phyloP scores from a whole-genome alignment of 2,329 filamentous ascomycete genomes.

The Aspergillus quadrilineatus region DNA sequence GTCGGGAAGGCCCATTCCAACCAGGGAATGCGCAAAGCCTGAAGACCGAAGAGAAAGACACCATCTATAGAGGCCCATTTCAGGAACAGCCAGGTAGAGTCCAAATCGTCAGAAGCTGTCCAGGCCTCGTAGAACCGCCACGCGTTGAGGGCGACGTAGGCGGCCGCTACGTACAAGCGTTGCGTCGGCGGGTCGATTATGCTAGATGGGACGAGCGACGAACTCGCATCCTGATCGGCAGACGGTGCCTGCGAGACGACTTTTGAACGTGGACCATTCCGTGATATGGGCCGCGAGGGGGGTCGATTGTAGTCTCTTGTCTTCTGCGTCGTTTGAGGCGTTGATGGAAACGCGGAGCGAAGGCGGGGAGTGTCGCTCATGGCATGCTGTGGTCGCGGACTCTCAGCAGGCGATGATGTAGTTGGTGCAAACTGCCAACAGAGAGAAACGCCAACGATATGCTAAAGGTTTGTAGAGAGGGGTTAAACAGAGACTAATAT shows the following conservation, averaged over 20 bases:
- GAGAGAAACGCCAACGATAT: background rate
- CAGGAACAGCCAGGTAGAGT: conserved; percentile 85
- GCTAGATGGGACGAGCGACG: conserved; percentile 74
- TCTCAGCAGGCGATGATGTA: conserved; percentile 12
- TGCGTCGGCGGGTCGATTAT: conserved; percentile 89
- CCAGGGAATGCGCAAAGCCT: conserved; percentile 90
- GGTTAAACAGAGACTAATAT: background rate
- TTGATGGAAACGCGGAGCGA: conserved; percentile 77
- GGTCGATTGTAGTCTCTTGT: conserved; percentile 33
- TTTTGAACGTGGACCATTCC: conserved; percentile 25
- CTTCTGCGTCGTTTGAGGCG: conserved; percentile 57
- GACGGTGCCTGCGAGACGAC: conserved; percentile 23
- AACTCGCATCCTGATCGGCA: conserved; percentile 24
- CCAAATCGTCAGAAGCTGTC: conserved; percentile 73
- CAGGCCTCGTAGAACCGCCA: conserved; percentile 89
- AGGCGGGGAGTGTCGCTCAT: conserved; percentile 83
- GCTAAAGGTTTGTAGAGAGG: background rate
- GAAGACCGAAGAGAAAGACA: conserved; percentile 80
- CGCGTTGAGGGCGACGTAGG: conserved; percentile 72
- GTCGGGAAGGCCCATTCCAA: conserved; percentile 81
- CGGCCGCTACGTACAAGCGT: conserved; percentile 77
- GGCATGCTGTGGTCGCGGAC: conserved; percentile 53
- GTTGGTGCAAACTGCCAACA: background rate
- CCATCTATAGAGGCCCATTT: conserved; percentile 93
- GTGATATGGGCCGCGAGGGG: conserved; percentile 26